Evolutionary conservation across 345 rosid species (phyloP), one percentile per base, ranked within the genome.

Genomic region (Carallia brachiata): DNA sequence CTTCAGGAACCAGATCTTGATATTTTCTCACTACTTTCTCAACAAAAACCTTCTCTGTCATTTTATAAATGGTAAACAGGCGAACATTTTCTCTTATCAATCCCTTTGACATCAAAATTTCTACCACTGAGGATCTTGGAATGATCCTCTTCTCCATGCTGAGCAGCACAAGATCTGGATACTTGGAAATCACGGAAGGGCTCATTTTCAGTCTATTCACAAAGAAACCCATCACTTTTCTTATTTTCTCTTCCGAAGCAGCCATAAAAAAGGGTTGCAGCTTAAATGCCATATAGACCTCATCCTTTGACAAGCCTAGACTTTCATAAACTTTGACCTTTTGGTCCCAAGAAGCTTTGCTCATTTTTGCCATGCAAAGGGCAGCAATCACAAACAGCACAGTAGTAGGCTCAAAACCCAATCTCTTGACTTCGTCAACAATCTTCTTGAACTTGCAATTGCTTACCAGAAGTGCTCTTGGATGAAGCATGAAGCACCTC

Each of bases 81-180:
- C 23, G 62, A 53, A 50, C 2, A 52, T 39, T 63, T 63, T 19
- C 17, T 4, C 15, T 67, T 19, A 69, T 64, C 66, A 69, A 39
- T 6, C 57, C 61, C 62, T 64, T 69, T 16, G 73, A 69, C 61
- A 55, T 32, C 78, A 75, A 58, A 52, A 75, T 61, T 10, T 37
- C 39, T 48, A 75, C 32, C 64, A 69, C 66, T 18, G 73, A 63
- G 50, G 54, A 69, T 39, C 78, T 75, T 15, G 73, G 78, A 19
- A 64, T 27, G 48, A 75, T 75, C 56, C 78, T 75, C 65, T 57
- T 63, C 61, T 75, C 78, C 54, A 75, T 7, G 62, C 73, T 64
- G 23, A 69, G n/a, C 12, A 58, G 40, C 40, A 69, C 17, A 54
- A 69, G 28, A 32, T 18, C 8, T 57, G 73, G 78, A 37, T 30